Evolutionary conservation across 2,329 filamentous ascomycete species (phyloP).

Genomic region (Botrytis porri): DNA sequence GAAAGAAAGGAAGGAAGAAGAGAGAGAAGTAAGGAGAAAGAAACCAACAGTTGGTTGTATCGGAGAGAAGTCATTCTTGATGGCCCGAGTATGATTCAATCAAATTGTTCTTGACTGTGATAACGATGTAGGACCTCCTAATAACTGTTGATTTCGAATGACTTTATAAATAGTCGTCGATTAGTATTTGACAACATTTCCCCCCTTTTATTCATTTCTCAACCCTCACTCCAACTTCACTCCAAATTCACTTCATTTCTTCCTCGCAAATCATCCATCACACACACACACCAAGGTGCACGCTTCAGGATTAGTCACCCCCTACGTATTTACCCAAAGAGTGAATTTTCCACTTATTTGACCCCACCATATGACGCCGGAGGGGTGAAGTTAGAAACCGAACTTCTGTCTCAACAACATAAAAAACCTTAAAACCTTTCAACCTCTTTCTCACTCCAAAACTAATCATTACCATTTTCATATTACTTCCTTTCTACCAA

Average conservation of each 20-base stretch:
- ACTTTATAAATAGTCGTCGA: background rate
- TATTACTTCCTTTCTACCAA: constrained; percentile 10
- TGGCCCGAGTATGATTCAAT: constrained; percentile 1
- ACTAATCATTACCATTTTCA: constrained; percentile 5
- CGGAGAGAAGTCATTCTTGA: background rate
- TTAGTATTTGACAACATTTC: background rate
- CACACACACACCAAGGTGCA: constrained; percentile 1
- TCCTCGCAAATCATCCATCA: background rate
- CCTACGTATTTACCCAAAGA: background rate
- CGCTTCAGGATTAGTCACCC: background rate
- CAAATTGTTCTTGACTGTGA: background rate
- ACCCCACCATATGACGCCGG: constrained; percentile 17
- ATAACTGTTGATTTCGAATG: too few species aligned
- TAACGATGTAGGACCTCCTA: background rate
- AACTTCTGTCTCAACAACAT: constrained; percentile 4
- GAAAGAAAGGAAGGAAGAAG: background rate
- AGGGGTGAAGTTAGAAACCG: constrained; percentile 6
- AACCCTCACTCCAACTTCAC: background rate
- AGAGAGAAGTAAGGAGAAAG: background rate
- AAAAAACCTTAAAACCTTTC: constrained; percentile 21
- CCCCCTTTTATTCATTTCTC: background rate
- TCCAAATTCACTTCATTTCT: background rate
- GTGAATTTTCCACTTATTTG: background rate
- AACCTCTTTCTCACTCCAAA: background rate
- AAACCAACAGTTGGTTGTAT: background rate